Conservation (phyloP, 495 filamentous ascomycete genomes). For the Stereocaulon alpinum region DNA sequence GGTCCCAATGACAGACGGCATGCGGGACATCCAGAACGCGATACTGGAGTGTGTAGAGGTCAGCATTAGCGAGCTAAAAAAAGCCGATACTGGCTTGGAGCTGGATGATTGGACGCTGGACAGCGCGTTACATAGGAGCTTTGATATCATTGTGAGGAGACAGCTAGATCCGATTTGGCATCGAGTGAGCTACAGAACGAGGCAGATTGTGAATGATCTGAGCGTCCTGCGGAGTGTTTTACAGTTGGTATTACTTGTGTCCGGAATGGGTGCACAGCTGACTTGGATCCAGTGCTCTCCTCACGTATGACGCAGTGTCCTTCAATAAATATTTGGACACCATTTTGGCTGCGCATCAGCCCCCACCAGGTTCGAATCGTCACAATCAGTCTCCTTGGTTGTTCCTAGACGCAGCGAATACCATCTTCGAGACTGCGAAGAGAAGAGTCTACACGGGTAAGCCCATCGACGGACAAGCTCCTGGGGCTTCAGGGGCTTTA, state of each 20-base stretch:
- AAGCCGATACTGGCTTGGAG: slow-evolving; percentile 77
- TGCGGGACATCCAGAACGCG: slow-evolving; percentile 87
- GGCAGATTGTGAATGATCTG: slow-evolving; percentile 84
- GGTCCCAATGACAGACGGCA: slow-evolving; percentile 90
- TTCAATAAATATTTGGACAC: slow-evolving; percentile 92
- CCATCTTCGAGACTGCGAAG: slow-evolving; percentile 85
- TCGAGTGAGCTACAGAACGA: slow-evolving; percentile 86
- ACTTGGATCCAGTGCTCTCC: slow-evolving; percentile 35
- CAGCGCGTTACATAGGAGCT: slow-evolving; percentile 84
- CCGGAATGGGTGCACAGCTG: background rate
- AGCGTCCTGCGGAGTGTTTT: slow-evolving; percentile 78
- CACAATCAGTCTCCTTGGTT: slow-evolving; percentile 93
- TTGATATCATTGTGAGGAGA: slow-evolving; percentile 77
- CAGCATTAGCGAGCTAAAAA: slow-evolving; percentile 84
- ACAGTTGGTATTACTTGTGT: slow-evolving; percentile 30
- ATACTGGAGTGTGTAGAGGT: slow-evolving; percentile 95
- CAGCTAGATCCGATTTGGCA: slow-evolving; percentile 97
- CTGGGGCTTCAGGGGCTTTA: slow-evolving; percentile 32
- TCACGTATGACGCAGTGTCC: slow-evolving; percentile 82
- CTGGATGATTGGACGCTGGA: slow-evolving; percentile 98
- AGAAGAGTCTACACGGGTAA: slow-evolving; percentile 77
- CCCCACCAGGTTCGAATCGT: slow-evolving; percentile 74
- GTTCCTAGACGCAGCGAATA: slow-evolving; percentile 90
- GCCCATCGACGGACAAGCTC: slow-evolving; percentile 35
- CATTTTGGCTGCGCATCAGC: slow-evolving; percentile 80